Evolutionary conservation across 208 protist genomes (phyloP).

Genomic region (Crithidia sp.): DNA sequence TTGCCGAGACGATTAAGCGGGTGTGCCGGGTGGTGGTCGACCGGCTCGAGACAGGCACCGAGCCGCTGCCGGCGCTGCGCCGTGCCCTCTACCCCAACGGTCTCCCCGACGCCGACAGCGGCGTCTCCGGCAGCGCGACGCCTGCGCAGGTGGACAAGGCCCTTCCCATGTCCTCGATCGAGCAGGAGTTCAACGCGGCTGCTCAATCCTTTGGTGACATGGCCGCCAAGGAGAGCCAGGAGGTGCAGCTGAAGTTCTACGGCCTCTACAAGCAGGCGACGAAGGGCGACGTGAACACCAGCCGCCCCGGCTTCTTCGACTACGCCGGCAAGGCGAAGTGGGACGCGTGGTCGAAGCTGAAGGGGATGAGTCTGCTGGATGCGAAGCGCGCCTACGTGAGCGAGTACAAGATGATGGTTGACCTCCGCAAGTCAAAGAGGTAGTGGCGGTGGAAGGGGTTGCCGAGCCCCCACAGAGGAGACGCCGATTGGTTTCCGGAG

Average conservation of each 20-base stretch:
- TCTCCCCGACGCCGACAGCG: constrained; percentile 10
- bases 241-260: constrained; percentile 89
- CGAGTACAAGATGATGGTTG: constrained; percentile 58
- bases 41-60: constrained; percentile 55
- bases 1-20: constrained; percentile 32
- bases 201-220: constrained; percentile 57
- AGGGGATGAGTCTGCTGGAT: constrained; percentile 80
- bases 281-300: constrained; percentile 75
- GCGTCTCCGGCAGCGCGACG: constrained; percentile 3
- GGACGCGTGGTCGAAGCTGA: constrained; percentile 89
- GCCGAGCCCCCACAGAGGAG: background rate
- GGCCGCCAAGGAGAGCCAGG: constrained; percentile 50
- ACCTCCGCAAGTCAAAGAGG: constrained; percentile 28
- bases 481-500: background rate
- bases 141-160: constrained; percentile 23
- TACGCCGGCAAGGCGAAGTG: constrained; percentile 88
- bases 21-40: constrained; percentile 43
- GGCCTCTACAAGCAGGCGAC: constrained; percentile 90
- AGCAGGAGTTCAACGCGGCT: constrained; percentile 62
- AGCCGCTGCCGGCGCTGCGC: constrained; percentile 54
- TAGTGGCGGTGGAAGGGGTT: background rate
- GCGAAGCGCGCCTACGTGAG: constrained; percentile 88
- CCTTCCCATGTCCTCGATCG: constrained; percentile 30
- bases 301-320: constrained; percentile 83
- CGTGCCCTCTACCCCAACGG: constrained; percentile 41